These are phyloP conservation scores for Fagopyrum homotropicum DNA, from an alignment of 148 eudicot genomes.

Conservation along the genomic window DNA sequence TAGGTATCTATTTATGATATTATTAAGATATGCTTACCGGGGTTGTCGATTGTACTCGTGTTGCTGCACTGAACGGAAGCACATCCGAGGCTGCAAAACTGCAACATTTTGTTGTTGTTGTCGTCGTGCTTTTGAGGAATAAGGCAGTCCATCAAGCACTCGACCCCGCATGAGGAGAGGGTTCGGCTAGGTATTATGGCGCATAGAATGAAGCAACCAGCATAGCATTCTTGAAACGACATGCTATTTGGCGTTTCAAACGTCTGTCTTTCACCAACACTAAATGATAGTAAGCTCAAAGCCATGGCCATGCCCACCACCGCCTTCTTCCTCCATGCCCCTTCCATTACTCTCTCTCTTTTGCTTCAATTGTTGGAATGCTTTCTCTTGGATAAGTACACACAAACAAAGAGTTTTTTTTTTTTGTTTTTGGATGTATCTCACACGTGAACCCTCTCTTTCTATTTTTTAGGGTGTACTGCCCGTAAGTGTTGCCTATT, in stretches of 20 bases:
- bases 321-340: neutral
- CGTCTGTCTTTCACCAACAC: too few species aligned
- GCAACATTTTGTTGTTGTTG: neutral
- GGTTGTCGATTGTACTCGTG: conserved; percentile 5
- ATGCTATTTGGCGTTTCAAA: conserved; percentile 1
- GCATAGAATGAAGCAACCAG: conserved; percentile 7
- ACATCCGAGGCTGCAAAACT: neutral
- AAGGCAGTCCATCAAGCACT: conserved; percentile 7
- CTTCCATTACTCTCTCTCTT: neutral
- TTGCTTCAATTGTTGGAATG: neutral
- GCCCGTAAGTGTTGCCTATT: too few species aligned
- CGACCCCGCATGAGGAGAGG: conserved; percentile 7
- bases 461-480: neutral
- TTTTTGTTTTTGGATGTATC: neutral
- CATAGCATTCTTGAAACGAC: conserved; percentile 12
- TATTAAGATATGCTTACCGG: neutral
- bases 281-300: neutral
- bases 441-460: neutral
- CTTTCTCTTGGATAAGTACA: neutral
- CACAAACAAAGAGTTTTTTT: neutral
- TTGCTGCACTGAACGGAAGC: neutral
- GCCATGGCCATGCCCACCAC: neutral
- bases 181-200: conserved; percentile 8
- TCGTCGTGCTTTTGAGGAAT: neutral
- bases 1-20: neutral